Evolutionary conservation across 2,329 filamentous ascomycete genomes (phyloP).

Genomic region (Onygenales sp.): DNA sequence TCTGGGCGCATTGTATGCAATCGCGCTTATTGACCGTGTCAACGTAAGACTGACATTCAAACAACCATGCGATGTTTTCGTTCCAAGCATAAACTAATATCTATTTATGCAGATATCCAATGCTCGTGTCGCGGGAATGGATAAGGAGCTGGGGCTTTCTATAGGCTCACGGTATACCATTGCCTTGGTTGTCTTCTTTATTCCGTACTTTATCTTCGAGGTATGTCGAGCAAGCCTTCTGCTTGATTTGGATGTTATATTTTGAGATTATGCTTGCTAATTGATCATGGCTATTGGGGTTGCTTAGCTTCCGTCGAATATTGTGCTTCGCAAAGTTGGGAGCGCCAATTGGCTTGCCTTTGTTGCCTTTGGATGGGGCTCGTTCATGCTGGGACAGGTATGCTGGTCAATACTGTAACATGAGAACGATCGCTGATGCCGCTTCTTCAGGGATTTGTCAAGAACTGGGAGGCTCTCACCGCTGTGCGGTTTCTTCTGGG

Average conservation of each 20-base stretch:
- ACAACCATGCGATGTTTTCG: neutral
- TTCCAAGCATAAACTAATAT: neutral
- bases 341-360: conserved; percentile 21
- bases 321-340: conserved; percentile 58
- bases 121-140: conserved; percentile 57
- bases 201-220: conserved; percentile 62
- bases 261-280: neutral
- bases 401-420: conserved; percentile 3
- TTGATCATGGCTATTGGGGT: too few species aligned
- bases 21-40: conserved; percentile 68
- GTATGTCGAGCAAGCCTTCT: conserved; percentile 15
- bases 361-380: conserved; percentile 17
- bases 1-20: conserved; percentile 60
- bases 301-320: conserved; percentile 49
- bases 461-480: neutral
- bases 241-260: neutral
- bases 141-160: conserved; percentile 18
- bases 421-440: conserved; percentile 1
- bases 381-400: conserved; percentile 12
- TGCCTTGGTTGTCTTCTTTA: conserved; percentile 63
- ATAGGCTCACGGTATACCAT: conserved; percentile 36
- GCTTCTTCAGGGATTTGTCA: conserved; percentile 13
- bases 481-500: neutral
- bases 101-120: conserved; percentile 31
- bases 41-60: conserved; percentile 42